Conservation (phyloP, 192 early-diverging fungal species). For the Backusella liffmaniae region DNA sequence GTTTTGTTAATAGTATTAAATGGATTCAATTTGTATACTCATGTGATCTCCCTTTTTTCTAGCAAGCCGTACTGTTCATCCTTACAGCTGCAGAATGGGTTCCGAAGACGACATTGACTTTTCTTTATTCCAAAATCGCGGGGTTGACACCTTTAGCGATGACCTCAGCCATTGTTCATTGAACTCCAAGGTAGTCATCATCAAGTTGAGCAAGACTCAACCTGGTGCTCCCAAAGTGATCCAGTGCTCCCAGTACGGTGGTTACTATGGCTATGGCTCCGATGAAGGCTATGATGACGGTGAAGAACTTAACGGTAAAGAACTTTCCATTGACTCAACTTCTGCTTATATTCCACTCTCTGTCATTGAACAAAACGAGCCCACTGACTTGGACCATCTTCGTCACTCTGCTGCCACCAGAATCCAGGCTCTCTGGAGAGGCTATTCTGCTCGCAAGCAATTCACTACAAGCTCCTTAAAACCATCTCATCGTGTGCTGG, state of each 20-base stretch:
- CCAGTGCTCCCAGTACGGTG: neutral
- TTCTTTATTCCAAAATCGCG: neutral
- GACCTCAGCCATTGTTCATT: neutral
- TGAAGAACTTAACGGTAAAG: constrained; percentile 7
- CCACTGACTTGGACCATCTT: neutral
- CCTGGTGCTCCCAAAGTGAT: neutral
- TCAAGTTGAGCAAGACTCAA: constrained; percentile 3
- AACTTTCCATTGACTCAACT: constrained; percentile 20
- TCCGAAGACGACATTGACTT: neutral
- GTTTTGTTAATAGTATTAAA: neutral
- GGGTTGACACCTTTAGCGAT: constrained; percentile 1
- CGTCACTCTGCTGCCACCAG: constrained; percentile 14
- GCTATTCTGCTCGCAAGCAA: constrained; percentile 1
- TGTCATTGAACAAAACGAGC: neutral
- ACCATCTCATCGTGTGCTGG: constrained; percentile 10
- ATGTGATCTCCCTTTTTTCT: neutral
- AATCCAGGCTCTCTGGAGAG: constrained; percentile 21
- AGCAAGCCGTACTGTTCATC: constrained; percentile 4
- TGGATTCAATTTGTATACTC: neutral
- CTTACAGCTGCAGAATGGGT: neutral
- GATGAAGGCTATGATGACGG: constrained; percentile 26
- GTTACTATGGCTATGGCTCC: neutral
- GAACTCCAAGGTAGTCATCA: neutral
- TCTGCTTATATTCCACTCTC: constrained; percentile 30
- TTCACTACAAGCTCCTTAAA: neutral